Evolutionary conservation across 176 grass and related monocot genomes (phyloP).

Genomic region (Oropetium thomaeum): DNA sequence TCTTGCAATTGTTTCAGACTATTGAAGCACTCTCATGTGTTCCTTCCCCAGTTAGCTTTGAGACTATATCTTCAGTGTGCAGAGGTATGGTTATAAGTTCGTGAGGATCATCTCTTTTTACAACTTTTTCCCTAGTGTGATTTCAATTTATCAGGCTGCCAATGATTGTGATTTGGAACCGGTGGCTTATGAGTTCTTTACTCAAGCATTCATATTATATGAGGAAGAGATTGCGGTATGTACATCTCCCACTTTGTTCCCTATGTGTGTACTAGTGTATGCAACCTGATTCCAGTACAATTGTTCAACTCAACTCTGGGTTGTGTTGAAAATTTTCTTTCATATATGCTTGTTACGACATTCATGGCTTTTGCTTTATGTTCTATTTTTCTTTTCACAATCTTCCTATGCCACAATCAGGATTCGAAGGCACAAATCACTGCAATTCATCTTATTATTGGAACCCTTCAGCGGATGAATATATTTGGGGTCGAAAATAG

Average conservation of each 20-base stretch:
- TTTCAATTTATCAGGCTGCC: conserved; percentile 62
- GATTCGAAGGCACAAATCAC: conserved; percentile 99
- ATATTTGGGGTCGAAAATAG: conserved; percentile 98
- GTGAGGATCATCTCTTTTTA: conserved; percentile 5
- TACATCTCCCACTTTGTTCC: not conserved
- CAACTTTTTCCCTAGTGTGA: not conserved
- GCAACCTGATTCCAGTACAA: not conserved
- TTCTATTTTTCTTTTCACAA: conserved; percentile 13
- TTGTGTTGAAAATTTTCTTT: not conserved
- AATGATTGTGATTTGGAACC: conserved; percentile 98
- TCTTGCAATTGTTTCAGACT: conserved; percentile 47
- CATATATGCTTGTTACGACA: not conserved
- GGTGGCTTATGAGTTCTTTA: conserved; percentile 97
- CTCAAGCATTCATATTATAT: conserved; percentile 97
- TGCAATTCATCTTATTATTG: conserved; percentile 97
- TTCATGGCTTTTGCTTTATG: not conserved
- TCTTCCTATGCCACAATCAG: conserved; percentile 45
- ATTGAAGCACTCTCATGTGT: conserved; percentile 63
- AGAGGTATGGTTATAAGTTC: conserved; percentile 52
- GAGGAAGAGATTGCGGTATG: conserved; percentile 95
- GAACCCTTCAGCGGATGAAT: conserved; percentile 91
- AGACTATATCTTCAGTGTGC: conserved; percentile 75
- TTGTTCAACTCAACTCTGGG: not conserved
- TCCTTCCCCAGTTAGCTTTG: conserved; percentile 69
- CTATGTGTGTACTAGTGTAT: not conserved